Base-by-base conservation (phyloP, 192 early-diverging fungal species). In the Geranomyces variabilis region DNA sequence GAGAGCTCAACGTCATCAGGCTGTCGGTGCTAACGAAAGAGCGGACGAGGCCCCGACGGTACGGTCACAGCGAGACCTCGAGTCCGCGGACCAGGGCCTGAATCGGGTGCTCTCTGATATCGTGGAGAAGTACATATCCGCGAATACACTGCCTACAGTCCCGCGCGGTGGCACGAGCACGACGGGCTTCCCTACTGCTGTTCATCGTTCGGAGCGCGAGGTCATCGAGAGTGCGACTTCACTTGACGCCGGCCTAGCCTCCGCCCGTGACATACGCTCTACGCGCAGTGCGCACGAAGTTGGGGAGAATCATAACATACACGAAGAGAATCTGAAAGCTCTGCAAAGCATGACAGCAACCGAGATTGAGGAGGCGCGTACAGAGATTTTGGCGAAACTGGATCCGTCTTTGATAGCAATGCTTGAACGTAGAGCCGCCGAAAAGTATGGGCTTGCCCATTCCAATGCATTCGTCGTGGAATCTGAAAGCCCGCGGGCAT, bases 321-420 rank as follows among this genome's bases (percentile, higher is more conserved):
- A 90, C 72, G 70, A 83, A 61, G 77, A 88, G 60, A 86, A 89
- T 67, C 48, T 74, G 4, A 30, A 63, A n/a, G 75, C 74, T 12
- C 62, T 93, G 12, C 68, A 74, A 31, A 59, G 49, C 19, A 96
- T 97, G 95, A 78, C 91, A 0, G 81, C 77, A 28, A 75, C 81
- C 9, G 92, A 96, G 44, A 90, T 94, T 26, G 63, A 81, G 2
- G 84, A 88, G 60, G 90, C 92, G 9, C 84, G 86, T 8, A 79
- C 75, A 17, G 89, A 93, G 58, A 85, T 97, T 24, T 69, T 84
- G 56, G 73, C 76, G 0, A 83, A 84, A 31, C 65, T 96, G 26
- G 86, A 88, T 60, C 85, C 86, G 13, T 84, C 82, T 14, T 74
- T 90, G 0, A 78, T 96, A 33, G 77, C 89, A 70, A 85, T 88